Base-by-base conservation (phyloP, 2,329 filamentous ascomycete genomes). In the Dactylellina sp. region DNA sequence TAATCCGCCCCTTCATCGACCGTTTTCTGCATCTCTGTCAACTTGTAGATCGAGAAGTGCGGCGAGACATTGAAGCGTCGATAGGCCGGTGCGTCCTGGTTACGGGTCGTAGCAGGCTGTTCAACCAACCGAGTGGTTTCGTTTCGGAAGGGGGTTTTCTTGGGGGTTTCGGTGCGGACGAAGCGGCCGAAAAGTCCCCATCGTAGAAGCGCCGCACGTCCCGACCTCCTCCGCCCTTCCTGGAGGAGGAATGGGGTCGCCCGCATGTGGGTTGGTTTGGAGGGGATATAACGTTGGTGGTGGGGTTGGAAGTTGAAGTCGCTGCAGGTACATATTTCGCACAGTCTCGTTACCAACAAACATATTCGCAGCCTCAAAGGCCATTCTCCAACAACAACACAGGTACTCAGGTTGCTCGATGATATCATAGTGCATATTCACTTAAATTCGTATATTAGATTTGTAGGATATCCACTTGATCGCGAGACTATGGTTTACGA, bases 41-140 rank as follows among this genome's bases (percentile, higher is more conserved):
- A 18, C 18, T 74, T 74, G 49, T 66, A 74, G 37, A 74, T 66
- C 28, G 61, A 66, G 32, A 74, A 74, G 5, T 37, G 35, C 7
- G 39, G 32, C 1, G 32, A 12, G 24, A 61, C 46, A 25, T 62
- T 60, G 61, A 74, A 74, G 14, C 56, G 61, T 4, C 70, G 61
- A 55, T 53, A 74, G 20, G 11, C 16, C 7, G 64, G 55, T 4
- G 47, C 28, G 14, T 25, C 14, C 16, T 46, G n/a, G 18, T 52
- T 24, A 49, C n/a, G 37, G 2, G 18, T 56, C n/a, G 52, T 40
- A 5, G 52, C 42, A 18, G 39, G 5, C 28, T 56, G 20, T 44
- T 63, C 42, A 12, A 24, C 40, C 16, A 65, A 25, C n/a, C 42
- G 18, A 4, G 35, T 53, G 25, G 7, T 16, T 22, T 16, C 14